Evolutionary conservation across 1,284 basidiomycete genomes (phyloP).

Genomic region (Tetrapyrgos nigripes): DNA sequence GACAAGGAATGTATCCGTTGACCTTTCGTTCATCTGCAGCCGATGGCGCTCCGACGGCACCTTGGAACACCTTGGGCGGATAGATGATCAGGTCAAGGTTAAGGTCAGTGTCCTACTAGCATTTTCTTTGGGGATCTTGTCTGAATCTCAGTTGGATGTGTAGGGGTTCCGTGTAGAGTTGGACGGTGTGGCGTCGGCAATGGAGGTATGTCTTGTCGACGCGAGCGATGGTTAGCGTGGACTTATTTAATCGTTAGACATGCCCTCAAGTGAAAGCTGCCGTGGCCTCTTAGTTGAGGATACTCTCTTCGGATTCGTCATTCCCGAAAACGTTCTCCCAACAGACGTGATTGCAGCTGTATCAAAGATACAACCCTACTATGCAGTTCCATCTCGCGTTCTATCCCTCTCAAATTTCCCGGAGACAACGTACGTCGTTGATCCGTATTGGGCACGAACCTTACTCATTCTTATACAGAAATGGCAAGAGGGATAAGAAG

Average conservation of each 20-base stretch:
- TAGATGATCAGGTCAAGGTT: constrained; percentile 67
- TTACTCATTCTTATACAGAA: constrained; percentile 31
- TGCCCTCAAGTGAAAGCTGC: constrained; percentile 52
- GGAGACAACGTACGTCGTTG: constrained; percentile 50
- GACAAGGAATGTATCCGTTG: background rate
- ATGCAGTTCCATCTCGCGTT: constrained; percentile 59
- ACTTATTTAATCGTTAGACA: constrained; percentile 37
- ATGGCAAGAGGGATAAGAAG: constrained; percentile 60
- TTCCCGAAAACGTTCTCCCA: constrained; percentile 46
- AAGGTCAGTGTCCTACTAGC: constrained; percentile 32
- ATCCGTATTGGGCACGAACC: too few relatives aligned
- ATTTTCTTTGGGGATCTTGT: constrained; percentile 3
- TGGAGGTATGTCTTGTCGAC: constrained; percentile 49
- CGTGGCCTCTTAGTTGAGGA: constrained; percentile 56
- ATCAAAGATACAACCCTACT: constrained; percentile 61
- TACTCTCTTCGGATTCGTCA: constrained; percentile 62
- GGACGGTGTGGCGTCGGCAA: constrained; percentile 62
- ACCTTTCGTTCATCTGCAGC: constrained; percentile 23
- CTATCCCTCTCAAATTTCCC: constrained; percentile 52
- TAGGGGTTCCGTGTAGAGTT: constrained; percentile 69
- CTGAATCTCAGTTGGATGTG: constrained; percentile 28
- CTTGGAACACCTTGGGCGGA: constrained; percentile 60
- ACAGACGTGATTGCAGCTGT: constrained; percentile 50
- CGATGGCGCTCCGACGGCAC: constrained; percentile 59
- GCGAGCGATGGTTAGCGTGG: constrained; percentile 4